Evolutionary conservation across 2,329 filamentous ascomycete species (phyloP), one percentile per base, ranked within the genome.

Genomic region (Paracamarosporium sp.): DNA sequence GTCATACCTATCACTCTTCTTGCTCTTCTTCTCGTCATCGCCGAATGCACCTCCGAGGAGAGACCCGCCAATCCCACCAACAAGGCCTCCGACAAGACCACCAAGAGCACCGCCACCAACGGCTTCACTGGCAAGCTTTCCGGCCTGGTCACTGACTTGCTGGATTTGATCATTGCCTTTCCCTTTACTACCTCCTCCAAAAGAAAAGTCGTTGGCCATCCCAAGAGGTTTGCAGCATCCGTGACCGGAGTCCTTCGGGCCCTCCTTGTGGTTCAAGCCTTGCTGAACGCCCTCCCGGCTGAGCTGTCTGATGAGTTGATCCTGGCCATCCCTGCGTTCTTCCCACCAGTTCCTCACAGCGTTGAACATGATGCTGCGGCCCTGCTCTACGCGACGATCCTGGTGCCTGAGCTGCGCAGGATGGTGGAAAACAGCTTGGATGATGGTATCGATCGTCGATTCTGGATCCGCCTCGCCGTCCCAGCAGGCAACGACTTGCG

Each of bases 401-500:
- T 90, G 91, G 72, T 84, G 80, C 9, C 87, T 79, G 55, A 90
- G 88, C 65, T 92, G 88, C 46, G 92, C 92, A 2, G 93, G 94
- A 76, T 97, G 93, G 70, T 97, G 92, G 75, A 97, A 86, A 33
- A 97, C 88, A 59, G 92, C 93, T 47, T 86, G 79, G 70, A 96
- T 87, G 75, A 97, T 93, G 60, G 89, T 87, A 71, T 89, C 86
- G 64, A 95, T 82, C 2, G 89, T 87, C 55, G 86, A 84, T 60
- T 91, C 83, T 38, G 92, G 79, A 67, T 96, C 90, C 56, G 84
- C 81, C 55, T 94, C 88, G 64, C 97, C 85, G 69, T 97, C 93
- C 87, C 93, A 96, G 68, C 89, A 91, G 33, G 90, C 81, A 80
- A 97, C 95, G 60, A 97, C 80, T 75, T 96, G 92, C 8, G 94